phyloP scores from a whole-genome alignment of 1,139 yeast species.

The Yamadazyma mexicana region DNA sequence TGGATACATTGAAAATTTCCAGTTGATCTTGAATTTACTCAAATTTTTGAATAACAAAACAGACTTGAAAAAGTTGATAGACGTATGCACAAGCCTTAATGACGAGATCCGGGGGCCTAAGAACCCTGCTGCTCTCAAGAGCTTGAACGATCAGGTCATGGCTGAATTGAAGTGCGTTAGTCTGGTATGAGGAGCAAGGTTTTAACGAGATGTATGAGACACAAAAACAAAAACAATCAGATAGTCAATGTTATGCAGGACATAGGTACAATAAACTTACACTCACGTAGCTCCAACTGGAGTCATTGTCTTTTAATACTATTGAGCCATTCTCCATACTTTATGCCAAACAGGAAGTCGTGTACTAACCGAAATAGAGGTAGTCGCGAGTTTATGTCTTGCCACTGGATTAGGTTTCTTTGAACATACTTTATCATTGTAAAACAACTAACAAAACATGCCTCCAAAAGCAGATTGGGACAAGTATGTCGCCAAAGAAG shows the following conservation, averaged over 20 bases:
- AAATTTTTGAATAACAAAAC: constrained; percentile 14
- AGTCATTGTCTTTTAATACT: too few species aligned
- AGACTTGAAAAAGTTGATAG: constrained; percentile 6
- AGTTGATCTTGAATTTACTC: constrained; percentile 27
- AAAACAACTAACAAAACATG: constrained; percentile 37
- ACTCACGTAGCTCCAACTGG: too few species aligned
- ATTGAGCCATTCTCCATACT: too few species aligned
- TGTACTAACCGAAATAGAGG: not conserved
- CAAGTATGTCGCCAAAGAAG: constrained; percentile 82
- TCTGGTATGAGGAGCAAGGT: not conserved
- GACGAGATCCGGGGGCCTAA: constrained; percentile 4
- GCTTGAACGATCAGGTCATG: not conserved
- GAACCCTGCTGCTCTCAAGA: not conserved
- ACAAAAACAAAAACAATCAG: too few species aligned
- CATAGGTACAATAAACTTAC: too few species aligned
- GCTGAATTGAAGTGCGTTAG: constrained; percentile 1
- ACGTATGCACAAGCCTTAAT: constrained; percentile 5
- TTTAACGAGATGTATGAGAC: too few species aligned
- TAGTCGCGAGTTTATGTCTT: constrained; percentile 4
- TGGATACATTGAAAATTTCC: constrained; percentile 33
- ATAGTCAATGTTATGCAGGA: too few species aligned
- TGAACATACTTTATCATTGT: not conserved
- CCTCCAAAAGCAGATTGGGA: constrained; percentile 97
- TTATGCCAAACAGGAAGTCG: not conserved
- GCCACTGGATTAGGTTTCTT: constrained; percentile 2